Evolutionary conservation across 345 rosid genomes (phyloP).

Genomic region (Brassica nigra): DNA sequence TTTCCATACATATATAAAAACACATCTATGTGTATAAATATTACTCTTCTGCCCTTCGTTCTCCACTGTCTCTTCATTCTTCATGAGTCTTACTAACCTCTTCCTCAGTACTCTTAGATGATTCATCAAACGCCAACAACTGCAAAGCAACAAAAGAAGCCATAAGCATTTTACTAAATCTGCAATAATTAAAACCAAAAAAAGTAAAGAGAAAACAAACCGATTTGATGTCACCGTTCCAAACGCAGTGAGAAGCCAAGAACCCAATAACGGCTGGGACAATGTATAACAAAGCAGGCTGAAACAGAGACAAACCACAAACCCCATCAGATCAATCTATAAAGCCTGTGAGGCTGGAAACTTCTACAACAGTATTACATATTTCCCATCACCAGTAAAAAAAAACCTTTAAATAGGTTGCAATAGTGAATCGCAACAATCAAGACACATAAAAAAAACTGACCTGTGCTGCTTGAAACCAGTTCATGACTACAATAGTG

Average conservation of each 20-base stretch:
- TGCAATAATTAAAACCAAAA: neutral
- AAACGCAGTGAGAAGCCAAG: constrained; percentile 84
- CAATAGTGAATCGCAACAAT: neutral
- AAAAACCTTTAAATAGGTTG: neutral
- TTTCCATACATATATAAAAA: constrained; percentile 22
- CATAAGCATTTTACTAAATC: neutral
- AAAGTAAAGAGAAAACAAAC: constrained; percentile 45
- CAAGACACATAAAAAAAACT: constrained; percentile 7
- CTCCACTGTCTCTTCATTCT: constrained; percentile 46
- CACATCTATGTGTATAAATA: constrained; percentile 2
- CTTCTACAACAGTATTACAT: neutral
- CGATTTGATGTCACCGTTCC: constrained; percentile 93
- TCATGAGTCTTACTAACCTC: constrained; percentile 42
- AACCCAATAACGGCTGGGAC: constrained; percentile 95
- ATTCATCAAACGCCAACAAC: constrained; percentile 91
- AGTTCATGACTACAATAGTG: constrained; percentile 95
- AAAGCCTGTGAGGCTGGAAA: neutral
- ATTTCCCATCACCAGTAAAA: neutral
- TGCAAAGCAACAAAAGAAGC: constrained; percentile 36
- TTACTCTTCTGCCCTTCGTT: constrained; percentile 23
- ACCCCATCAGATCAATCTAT: neutral
- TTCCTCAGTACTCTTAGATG: constrained; percentile 45
- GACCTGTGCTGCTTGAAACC: constrained; percentile 99
- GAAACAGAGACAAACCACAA: constrained; percentile 33
- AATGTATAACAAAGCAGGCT: constrained; percentile 97